Evolutionary conservation across 495 filamentous ascomycete genomes (phyloP).

Genomic region (Podospora anserina): DNA sequence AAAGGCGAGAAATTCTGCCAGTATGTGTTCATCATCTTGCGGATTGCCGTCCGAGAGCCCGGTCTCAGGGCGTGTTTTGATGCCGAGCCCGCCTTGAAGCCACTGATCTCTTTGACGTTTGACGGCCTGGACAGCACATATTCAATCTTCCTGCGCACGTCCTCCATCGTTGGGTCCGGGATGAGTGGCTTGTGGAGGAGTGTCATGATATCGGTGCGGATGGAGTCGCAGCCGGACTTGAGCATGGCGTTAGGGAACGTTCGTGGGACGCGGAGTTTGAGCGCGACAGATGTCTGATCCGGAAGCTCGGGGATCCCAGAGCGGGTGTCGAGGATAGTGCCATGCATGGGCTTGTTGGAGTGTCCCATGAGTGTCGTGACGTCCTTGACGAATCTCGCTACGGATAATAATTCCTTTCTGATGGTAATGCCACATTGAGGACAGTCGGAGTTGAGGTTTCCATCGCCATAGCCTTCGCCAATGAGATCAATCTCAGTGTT

Average conservation of each 20-base stretch:
- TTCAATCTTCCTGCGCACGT: conserved; percentile 46
- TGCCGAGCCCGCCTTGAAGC: background rate
- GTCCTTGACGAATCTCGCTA: conserved; percentile 58
- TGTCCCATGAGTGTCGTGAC: conserved; percentile 41
- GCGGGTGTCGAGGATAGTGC: conserved; percentile 52
- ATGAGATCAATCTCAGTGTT: conserved; percentile 21
- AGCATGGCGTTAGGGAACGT: conserved; percentile 63
- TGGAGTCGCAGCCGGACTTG: conserved; percentile 29
- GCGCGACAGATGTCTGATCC: background rate
- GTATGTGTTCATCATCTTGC: conserved; percentile 76
- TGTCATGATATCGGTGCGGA: conserved; percentile 37
- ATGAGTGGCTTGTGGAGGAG: conserved; percentile 27
- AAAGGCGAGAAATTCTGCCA: conserved; percentile 73
- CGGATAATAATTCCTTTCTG: conserved; percentile 52
- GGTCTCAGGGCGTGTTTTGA: conserved; percentile 22
- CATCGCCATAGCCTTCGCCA: conserved; percentile 66
- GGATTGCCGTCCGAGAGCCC: conserved; percentile 50
- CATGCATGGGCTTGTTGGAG: conserved; percentile 55
- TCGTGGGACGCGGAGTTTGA: conserved; percentile 23
- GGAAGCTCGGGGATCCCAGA: conserved; percentile 35
- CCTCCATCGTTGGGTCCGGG: conserved; percentile 40
- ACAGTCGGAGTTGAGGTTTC: conserved; percentile 47
- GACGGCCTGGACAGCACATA: conserved; percentile 29
- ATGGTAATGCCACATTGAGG: conserved; percentile 50
- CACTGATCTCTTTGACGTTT: conserved; percentile 32